phyloP scores from a whole-genome alignment of 345 rosid species.

The Populus ilicifolia region DNA sequence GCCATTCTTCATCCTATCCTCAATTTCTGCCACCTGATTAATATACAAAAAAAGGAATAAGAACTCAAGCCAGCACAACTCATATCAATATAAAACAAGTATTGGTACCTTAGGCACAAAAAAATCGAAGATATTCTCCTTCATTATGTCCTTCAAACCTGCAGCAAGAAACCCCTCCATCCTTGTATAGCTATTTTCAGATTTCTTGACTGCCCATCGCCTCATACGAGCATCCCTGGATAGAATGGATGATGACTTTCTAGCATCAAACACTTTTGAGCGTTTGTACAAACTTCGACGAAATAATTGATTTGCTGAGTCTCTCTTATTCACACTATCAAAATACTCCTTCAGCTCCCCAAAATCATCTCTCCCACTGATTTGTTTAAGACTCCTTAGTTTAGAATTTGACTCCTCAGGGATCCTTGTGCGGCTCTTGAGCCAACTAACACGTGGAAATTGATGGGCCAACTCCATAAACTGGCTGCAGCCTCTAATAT shows the following conservation, averaged over 20 bases:
- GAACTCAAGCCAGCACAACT: slow-evolving; percentile 7
- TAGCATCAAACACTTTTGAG: slow-evolving; percentile 89
- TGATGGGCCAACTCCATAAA: slow-evolving; percentile 53
- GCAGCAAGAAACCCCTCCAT: slow-evolving; percentile 91
- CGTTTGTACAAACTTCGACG: slow-evolving; percentile 86
- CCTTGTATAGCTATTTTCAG: slow-evolving; percentile 77
- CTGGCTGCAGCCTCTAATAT: slow-evolving; percentile 88
- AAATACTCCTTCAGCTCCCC: slow-evolving; percentile 92
- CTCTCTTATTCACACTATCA: slow-evolving; percentile 88
- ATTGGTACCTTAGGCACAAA: slow-evolving; percentile 75
- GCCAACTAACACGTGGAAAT: slow-evolving; percentile 62
- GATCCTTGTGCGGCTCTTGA: slow-evolving; percentile 35
- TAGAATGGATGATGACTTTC: slow-evolving; percentile 78
- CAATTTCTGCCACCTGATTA: slow-evolving; percentile 80
- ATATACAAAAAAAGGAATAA: slow-evolving; percentile 17
- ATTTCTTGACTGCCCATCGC: slow-evolving; percentile 87
- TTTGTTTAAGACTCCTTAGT: slow-evolving; percentile 64
- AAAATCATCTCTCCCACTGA: slow-evolving; percentile 70
- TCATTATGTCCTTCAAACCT: slow-evolving; percentile 89
- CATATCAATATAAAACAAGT: neutral
- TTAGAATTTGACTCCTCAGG: slow-evolving; percentile 50
- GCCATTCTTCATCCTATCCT: slow-evolving; percentile 75
- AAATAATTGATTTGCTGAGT: slow-evolving; percentile 78
- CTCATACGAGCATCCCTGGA: slow-evolving; percentile 97
- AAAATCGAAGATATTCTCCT: slow-evolving; percentile 78